phyloP scores from a whole-genome alignment of 108 stramenopile genomes.

The Pseudonitzschia multistriata region DNA sequence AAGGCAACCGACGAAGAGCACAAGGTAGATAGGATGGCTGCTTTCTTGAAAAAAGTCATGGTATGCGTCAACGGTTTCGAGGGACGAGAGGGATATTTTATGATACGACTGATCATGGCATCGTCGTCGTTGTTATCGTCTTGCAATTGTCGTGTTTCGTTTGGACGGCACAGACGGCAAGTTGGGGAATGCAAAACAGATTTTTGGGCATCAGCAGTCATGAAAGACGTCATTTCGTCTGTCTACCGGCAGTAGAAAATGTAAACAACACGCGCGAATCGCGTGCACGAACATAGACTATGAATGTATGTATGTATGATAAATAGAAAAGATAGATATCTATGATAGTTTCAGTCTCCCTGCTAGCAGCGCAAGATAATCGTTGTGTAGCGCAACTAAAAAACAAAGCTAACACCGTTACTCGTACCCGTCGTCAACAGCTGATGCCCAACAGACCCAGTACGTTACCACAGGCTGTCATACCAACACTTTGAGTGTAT shows the following conservation, averaged over 20 bases:
- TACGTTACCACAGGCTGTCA: too few relatives aligned
- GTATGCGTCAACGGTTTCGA: neutral
- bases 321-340: neutral
- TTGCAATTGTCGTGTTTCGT: neutral
- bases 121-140: constrained; percentile 8
- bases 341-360: neutral
- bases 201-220: neutral
- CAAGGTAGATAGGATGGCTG: constrained; percentile 6
- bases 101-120: neutral
- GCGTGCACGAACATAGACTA: too few relatives aligned
- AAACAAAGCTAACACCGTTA: neutral
- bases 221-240: neutral
- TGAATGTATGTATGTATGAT: too few relatives aligned
- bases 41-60: constrained; percentile 11
- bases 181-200: neutral
- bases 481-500: too few relatives aligned
- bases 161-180: neutral
- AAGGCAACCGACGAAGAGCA: constrained; percentile 6
- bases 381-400: neutral
- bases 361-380: neutral
- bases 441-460: too few relatives aligned
- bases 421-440: neutral
- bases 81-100: neutral
- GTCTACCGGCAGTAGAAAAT: neutral
- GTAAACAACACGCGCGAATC: neutral